Base-by-base conservation (phyloP, 2,329 filamentous ascomycete species). In the Neonectria punicea region DNA sequence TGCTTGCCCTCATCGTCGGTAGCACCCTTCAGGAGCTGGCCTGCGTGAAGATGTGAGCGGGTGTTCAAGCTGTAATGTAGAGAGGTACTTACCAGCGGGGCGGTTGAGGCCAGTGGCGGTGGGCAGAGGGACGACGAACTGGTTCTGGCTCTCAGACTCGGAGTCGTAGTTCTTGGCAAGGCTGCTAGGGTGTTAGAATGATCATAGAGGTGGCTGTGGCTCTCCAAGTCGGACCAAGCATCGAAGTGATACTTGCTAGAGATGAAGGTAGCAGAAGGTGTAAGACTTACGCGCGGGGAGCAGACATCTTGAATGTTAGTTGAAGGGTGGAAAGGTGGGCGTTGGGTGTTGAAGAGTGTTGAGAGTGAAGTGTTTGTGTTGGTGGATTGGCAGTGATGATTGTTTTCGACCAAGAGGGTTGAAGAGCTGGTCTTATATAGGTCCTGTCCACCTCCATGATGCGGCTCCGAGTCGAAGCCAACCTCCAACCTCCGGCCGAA, bases 1-100 rank as follows among this genome's bases (percentile, higher is more conserved):
- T 85, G 80, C 70, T 87, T 85, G 66, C 87, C 87, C 58, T 88
- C 79, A 39, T 86, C 84, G 65, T 88, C 86, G 30, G 84, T 83
- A 11, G 87, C 82, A 7, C 87, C 87, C 76, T 84, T 85, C 67
- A 89, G 83, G 39, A 89, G 83, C 69, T 83, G 80, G 59, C 85
- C 85, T 86, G 55, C 4, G 13, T 20, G 7, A 49, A 6, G 3
- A 25, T 49, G 60, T 73, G 20, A 69, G 65, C 9, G 41, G 14
- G 2, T 32, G n/a, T 50, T 5, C 25, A 8, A 18, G 30, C n/a
- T 28, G 2, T 4, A 8, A 22, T 8, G 41, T 73, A 75, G 76
- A 65, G 73, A 4, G 20, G 36, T 14, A 18, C 70, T 56, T 68
- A 74, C 73, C 73, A 54, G 72, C 75, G 34, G 75, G 73, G 58